phyloP scores from a whole-genome alignment of 176 grass and related monocot species.

The Dendrocalamus sinicus region DNA sequence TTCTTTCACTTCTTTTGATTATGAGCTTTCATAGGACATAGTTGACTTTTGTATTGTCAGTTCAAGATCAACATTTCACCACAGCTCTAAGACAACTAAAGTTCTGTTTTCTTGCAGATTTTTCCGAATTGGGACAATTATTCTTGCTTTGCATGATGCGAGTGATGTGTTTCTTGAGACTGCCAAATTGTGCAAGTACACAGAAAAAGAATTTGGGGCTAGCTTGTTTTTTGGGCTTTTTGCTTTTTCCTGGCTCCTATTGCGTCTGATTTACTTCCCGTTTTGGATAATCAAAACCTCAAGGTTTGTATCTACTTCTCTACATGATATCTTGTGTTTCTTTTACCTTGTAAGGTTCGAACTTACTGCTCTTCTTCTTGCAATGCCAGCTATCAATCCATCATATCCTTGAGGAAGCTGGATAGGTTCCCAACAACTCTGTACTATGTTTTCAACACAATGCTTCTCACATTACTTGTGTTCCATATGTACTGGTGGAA shows the following conservation, averaged over 20 bases:
- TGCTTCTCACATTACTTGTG: conserved; percentile 94
- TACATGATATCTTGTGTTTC: conserved; percentile 3
- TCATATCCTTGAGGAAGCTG: conserved; percentile 52
- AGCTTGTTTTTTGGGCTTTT: conserved; percentile 92
- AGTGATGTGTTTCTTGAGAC: conserved; percentile 94
- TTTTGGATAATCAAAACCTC: conserved; percentile 99
- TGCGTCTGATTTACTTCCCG: conserved; percentile 95
- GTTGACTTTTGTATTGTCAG: neutral
- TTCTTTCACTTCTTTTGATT: conserved; percentile 13
- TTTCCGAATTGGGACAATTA: conserved; percentile 86
- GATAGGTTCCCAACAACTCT: conserved; percentile 69
- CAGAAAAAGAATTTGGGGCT: conserved; percentile 85
- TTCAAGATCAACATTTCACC: conserved; percentile 15
- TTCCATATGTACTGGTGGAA: conserved; percentile 99
- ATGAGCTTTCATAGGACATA: conserved; percentile 11
- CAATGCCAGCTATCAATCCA: conserved; percentile 69
- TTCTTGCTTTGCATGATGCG: conserved; percentile 94
- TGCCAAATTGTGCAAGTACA: conserved; percentile 98
- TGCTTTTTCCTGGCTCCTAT: conserved; percentile 82
- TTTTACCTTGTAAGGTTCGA: conserved; percentile 15
- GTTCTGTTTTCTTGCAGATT: conserved; percentile 59
- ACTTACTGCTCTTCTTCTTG: conserved; percentile 37
- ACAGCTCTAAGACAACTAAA: conserved; percentile 20
- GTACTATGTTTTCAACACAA: conserved; percentile 95
- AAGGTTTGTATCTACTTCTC: conserved; percentile 64